phyloP scores from a whole-genome alignment of 2,329 filamentous ascomycete species.

The Xenosphaeropsis pyriputrescens region DNA sequence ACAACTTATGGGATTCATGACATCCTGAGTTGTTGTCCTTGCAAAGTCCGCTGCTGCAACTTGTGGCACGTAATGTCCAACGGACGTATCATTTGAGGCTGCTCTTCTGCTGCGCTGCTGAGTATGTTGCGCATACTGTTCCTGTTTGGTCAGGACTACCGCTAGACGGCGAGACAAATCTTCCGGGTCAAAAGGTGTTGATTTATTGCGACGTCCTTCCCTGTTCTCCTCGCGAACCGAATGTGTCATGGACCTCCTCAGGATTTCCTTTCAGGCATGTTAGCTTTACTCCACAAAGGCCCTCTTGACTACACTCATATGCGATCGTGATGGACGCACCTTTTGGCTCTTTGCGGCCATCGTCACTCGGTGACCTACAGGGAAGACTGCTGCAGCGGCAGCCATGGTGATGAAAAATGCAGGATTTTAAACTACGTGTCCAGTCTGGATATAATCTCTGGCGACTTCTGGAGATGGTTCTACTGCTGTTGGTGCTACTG shows the following conservation, averaged over 20 bases:
- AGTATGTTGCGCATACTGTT: conserved; percentile 18
- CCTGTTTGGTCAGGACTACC: conserved; percentile 33
- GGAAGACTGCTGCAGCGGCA: too few relatives aligned
- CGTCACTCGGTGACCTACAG: too few relatives aligned
- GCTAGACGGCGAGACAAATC: conserved; percentile 38
- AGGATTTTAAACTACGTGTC: too few relatives aligned
- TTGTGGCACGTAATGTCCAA: conserved; percentile 35
- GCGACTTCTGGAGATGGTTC: too few relatives aligned
- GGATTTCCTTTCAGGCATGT: too few relatives aligned
- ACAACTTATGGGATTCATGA: conserved; percentile 16
- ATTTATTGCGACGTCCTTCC: conserved; percentile 12
- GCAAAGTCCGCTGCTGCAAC: conserved; percentile 39
- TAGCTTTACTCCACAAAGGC: too few relatives aligned
- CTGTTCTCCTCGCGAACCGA: conserved; percentile 7
- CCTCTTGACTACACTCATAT: too few relatives aligned
- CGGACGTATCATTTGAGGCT: conserved; percentile 5
- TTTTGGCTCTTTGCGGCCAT: too few relatives aligned
- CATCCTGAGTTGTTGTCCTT: conserved; percentile 32
- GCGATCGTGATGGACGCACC: too few relatives aligned
- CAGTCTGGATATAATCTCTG: too few relatives aligned
- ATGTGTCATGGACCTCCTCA: conserved; percentile 10
- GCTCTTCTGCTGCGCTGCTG: conserved; percentile 8
- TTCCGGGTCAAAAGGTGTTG: conserved; percentile 32
- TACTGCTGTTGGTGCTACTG: too few relatives aligned
- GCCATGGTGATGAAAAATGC: too few relatives aligned